These are phyloP conservation scores for Colletotrichum sp. DNA, from an alignment of 2,329 filamentous ascomycete species.

Conservation along the genomic window DNA sequence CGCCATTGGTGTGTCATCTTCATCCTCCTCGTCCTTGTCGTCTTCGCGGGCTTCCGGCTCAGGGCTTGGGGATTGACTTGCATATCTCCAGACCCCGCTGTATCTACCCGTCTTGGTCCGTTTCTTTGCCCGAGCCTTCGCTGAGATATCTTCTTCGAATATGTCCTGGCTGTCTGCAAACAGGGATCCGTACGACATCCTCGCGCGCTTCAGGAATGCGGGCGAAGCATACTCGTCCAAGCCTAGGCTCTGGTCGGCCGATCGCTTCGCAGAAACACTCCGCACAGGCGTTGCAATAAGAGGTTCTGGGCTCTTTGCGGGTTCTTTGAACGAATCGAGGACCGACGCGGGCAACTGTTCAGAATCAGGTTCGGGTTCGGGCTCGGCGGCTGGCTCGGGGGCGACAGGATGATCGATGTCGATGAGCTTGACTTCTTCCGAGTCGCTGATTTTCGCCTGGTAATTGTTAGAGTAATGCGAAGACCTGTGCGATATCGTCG, in stretches of 20 bases:
- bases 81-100: slow-evolving; percentile 76
- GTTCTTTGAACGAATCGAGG: slow-evolving; percentile 23
- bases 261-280: slow-evolving; percentile 31
- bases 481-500: neutral
- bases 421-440: slow-evolving; percentile 52
- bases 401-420: slow-evolving; percentile 53
- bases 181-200: slow-evolving; percentile 71
- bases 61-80: slow-evolving; percentile 74
- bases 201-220: slow-evolving; percentile 76
- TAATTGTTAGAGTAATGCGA: slow-evolving; percentile 1
- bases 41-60: slow-evolving; percentile 47
- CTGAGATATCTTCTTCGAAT: slow-evolving; percentile 71
- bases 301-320: slow-evolving; percentile 20
- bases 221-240: slow-evolving; percentile 73
- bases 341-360: slow-evolving; percentile 10
- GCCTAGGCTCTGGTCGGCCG: slow-evolving; percentile 38
- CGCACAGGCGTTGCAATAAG: neutral
- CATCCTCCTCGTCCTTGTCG: slow-evolving; percentile 28
- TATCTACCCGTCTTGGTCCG: slow-evolving; percentile 71
- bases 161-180: slow-evolving; percentile 70
- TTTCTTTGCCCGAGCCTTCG: slow-evolving; percentile 69
- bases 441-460: slow-evolving; percentile 51
- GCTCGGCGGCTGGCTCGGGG: slow-evolving; percentile 21
- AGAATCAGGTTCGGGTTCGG: slow-evolving; percentile 20
- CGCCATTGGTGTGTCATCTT: slow-evolving; percentile 4